Evolutionary conservation across 192 early-diverging fungal genomes (phyloP).

Genomic region (Gigaspora rosea): DNA sequence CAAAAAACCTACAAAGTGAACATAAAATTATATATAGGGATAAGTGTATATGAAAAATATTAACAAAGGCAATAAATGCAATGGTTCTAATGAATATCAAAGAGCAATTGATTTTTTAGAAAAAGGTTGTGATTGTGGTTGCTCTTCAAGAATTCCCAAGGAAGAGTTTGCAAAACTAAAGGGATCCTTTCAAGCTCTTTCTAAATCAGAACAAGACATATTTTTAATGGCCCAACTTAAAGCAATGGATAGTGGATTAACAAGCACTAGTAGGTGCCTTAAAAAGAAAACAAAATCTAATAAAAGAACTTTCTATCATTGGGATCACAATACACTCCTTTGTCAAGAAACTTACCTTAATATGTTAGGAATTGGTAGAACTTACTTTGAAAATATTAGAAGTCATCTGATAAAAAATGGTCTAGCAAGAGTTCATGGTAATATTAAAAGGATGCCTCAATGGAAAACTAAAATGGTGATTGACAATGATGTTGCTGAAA

Average conservation of each 20-base stretch:
- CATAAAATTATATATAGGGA: no score
- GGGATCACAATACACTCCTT: slow-evolving; percentile 16
- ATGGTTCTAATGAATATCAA: no score
- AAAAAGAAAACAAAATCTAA: slow-evolving; percentile 1
- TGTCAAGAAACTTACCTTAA: slow-evolving; percentile 28
- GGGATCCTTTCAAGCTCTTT: slow-evolving; percentile 31
- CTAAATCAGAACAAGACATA: slow-evolving; percentile 22
- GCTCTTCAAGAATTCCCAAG: no score
- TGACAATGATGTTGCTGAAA: background rate
- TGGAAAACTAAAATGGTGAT: no score
- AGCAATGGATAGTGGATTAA: background rate
- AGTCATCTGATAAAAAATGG: slow-evolving; percentile 29
- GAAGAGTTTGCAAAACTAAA: no score
- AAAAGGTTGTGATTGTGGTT: no score
- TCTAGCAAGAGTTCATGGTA: background rate
- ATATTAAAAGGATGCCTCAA: slow-evolving; percentile 11
- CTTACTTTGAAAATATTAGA: slow-evolving; percentile 29
- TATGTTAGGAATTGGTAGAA: slow-evolving; percentile 16
- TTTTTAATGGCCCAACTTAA: slow-evolving; percentile 23
- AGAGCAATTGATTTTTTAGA: no score
- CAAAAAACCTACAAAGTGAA: no score
- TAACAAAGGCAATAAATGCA: no score
- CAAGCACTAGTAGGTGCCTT: slow-evolving; percentile 7
- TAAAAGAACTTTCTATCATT: slow-evolving; percentile 23
- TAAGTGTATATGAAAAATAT: no score